Base-by-base conservation (phyloP, 306 rosid species). In the Neltuma alba region DNA sequence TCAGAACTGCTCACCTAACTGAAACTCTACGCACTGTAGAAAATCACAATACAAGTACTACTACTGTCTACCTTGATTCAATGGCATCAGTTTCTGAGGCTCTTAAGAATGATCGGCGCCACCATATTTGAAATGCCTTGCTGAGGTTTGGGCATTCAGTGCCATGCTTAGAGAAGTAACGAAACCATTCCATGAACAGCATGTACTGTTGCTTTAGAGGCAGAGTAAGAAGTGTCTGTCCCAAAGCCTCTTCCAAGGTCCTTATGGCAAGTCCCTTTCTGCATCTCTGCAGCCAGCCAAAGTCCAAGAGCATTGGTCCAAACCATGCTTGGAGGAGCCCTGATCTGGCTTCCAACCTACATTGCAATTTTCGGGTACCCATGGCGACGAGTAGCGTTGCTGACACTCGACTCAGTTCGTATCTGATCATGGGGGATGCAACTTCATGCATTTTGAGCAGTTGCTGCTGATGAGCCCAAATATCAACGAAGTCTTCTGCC, bases 121-220 rank as follows among this genome's bases (percentile, higher is more conserved):
- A 68, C 73, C 73, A 68, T 40, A 68, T 68, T 68, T 68, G 73
- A 45, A 68, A 68, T 68, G 73, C 73, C 36, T 68, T 40, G 54
- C 73, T 68, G 12, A 68, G 73, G 45, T 68, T 68, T 68, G 73
- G 73, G 36, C 73, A 68, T 68, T 68, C 73, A 68, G 73, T 68
- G 54, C 54, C 73, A 68, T 68, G 73, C 48, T 45, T 68, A 13
- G 73, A 68, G 48, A 68, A 68, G 45, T 68, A 41, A 10, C 54
- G 73, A 68, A 68, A 68, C 73, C 73, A 68, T 40, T 68, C 73
- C 73, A 68, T 68, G 52, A 68, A 68, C 54, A 68, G 34, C 12
- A 2, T 68, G 52, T 68, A 23, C n/a, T 68, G 73, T 41, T 68
- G 73, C 21, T 68, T 68, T 41, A 40, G 73, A 40, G 73, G 73